Conservation (phyloP, 2,329 filamentous ascomycete genomes). For the Trichophyton simii region DNA sequence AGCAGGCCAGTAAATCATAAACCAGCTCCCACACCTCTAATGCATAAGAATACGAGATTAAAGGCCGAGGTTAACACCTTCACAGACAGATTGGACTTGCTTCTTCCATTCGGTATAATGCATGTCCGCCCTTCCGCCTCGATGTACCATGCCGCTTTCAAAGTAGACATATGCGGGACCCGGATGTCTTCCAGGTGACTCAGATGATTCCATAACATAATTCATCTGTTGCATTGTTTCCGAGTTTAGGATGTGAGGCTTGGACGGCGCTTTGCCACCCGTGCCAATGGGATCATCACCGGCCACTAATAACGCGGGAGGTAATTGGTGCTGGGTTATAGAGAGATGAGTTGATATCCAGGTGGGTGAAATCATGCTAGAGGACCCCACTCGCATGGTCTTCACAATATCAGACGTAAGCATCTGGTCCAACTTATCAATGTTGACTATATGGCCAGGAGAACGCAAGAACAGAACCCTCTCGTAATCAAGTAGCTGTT, state of each 20-base stretch:
- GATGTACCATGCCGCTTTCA: slow-evolving; percentile 24
- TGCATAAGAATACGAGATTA: background rate
- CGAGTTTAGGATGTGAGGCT: slow-evolving; percentile 8
- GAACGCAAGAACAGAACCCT: slow-evolving; percentile 33
- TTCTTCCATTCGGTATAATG: slow-evolving; percentile 28
- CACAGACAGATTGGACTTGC: slow-evolving; percentile 25
- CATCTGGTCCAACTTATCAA: slow-evolving; percentile 26
- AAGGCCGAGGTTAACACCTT: slow-evolving; percentile 20
- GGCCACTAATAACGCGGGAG: slow-evolving; percentile 8
- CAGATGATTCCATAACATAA: slow-evolving; percentile 5
- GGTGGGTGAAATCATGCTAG: background rate
- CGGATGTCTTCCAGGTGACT: slow-evolving; percentile 2
- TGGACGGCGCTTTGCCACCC: background rate
- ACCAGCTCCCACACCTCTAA: background rate
- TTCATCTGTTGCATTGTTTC: slow-evolving; percentile 5
- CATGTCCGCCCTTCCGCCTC: slow-evolving; percentile 22
- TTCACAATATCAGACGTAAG: slow-evolving; percentile 19
- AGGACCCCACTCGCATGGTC: background rate
- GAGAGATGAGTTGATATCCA: slow-evolving; percentile 10
- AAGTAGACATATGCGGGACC: slow-evolving; percentile 30
- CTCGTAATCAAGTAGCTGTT: slow-evolving; percentile 33
- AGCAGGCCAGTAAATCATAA: background rate
- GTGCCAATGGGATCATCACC: background rate
- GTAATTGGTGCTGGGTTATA: slow-evolving; percentile 6
- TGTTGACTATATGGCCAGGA: slow-evolving; percentile 30